phyloP scores from a whole-genome alignment of 805 yeast genomes.

The Tetrapisispora fleetii region DNA sequence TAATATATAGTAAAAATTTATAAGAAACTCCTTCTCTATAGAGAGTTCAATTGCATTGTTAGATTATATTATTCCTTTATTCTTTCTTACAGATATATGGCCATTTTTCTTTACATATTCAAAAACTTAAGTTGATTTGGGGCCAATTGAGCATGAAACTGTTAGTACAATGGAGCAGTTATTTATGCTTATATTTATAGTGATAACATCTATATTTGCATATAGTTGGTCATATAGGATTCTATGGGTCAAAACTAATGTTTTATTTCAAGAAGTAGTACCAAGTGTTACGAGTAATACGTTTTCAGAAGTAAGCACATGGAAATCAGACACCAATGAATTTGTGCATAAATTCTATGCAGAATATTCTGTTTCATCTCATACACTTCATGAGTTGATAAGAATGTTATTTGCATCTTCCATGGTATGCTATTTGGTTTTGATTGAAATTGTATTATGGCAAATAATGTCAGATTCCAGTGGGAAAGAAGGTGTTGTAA shows the following conservation, averaged over 20 bases:
- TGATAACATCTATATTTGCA: conserved; percentile 5
- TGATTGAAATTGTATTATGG: conserved; percentile 27
- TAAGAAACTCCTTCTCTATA: no score
- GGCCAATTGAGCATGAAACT: neutral
- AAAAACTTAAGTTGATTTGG: neutral
- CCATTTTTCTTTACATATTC: no score
- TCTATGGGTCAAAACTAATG: conserved; percentile 16
- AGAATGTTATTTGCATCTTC: conserved; percentile 21
- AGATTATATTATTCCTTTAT: no score
- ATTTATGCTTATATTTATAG: conserved; percentile 4
- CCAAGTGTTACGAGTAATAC: conserved; percentile 5
- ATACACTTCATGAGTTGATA: conserved; percentile 9
- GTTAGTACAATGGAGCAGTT: conserved; percentile 6
- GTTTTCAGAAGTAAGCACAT: conserved; percentile 4
- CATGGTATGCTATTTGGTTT: conserved; percentile 19
- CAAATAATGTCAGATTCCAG: conserved; percentile 20
- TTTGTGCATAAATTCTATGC: conserved; percentile 23
- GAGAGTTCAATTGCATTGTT: no score
- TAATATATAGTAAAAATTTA: no score
- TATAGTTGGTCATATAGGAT: conserved; percentile 13
- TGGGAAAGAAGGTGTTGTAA: conserved; percentile 14
- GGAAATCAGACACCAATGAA: conserved; percentile 9
- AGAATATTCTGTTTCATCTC: conserved; percentile 25
- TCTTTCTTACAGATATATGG: no score
- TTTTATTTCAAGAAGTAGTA: conserved; percentile 17